phyloP scores from a whole-genome alignment of 2,329 filamentous ascomycete species.

The Aspergillus neotritici region DNA sequence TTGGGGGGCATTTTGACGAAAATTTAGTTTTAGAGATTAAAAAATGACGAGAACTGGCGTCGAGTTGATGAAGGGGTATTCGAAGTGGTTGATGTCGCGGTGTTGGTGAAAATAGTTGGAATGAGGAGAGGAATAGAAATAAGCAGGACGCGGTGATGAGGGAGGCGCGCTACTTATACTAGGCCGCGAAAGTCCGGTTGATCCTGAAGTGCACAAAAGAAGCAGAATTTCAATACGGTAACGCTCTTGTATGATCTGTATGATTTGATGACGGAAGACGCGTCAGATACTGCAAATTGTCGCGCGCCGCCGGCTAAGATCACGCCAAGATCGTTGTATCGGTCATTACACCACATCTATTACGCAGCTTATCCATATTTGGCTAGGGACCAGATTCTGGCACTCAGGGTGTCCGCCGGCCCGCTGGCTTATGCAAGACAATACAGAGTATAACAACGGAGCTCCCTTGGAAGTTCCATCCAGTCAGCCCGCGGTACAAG shows the following conservation, averaged over 20 bases:
- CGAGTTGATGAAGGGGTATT: too few relatives aligned
- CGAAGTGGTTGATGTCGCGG: too few relatives aligned
- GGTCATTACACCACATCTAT: constrained; percentile 13
- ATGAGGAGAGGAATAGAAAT: constrained; percentile 29
- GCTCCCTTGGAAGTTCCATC: too few relatives aligned
- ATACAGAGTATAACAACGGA: too few relatives aligned
- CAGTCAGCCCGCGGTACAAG: not conserved
- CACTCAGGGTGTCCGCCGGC: too few relatives aligned
- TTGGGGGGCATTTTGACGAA: constrained; percentile 86
- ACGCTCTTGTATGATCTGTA: constrained; percentile 41
- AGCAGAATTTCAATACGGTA: constrained; percentile 44
- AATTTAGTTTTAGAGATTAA: constrained; percentile 21
- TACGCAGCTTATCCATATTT: constrained; percentile 26
- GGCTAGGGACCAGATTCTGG: constrained; percentile 6
- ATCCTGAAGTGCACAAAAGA: constrained; percentile 41
- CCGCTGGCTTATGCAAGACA: too few relatives aligned
- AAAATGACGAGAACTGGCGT: constrained; percentile 16
- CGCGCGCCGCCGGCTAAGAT: constrained; percentile 4
- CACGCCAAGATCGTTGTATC: constrained; percentile 20
- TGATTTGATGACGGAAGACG: constrained; percentile 33
- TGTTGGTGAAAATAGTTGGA: constrained; percentile 21
- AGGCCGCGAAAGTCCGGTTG: constrained; percentile 37
- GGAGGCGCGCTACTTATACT: constrained; percentile 44
- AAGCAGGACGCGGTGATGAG: constrained; percentile 37
- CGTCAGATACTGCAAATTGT: constrained; percentile 11